Evolutionary conservation across 2,329 filamentous ascomycete genomes (phyloP), one percentile per base, ranked within the genome.

Genomic region (Colletotrichum limetticola): DNA sequence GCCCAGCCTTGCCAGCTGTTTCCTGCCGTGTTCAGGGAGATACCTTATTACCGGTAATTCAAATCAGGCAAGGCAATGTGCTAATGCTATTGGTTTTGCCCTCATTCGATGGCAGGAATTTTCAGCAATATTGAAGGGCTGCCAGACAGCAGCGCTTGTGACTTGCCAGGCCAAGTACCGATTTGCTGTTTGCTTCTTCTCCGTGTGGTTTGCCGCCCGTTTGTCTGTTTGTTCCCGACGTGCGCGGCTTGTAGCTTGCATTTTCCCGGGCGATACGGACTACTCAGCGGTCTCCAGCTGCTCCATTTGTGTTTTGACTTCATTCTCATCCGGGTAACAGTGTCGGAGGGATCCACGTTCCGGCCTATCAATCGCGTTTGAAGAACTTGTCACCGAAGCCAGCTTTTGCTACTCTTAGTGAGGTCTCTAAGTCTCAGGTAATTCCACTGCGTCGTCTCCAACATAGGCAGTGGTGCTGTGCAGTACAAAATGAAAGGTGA

Each of bases 401-500:
- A 55, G 30, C 32, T 53, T 55, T 16, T 58, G 52, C 57, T 61
- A 37, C n/a, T 26, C 46, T 37, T 22, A 56, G 52, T 57, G 4
- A 8, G 32, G 32, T 35, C 32, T 52, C 32, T 46, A 11, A 28
- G 46, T 65, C 14, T 19, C 14, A 26, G 24, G 16, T 46, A 24
- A 56, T 16, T 30, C 67, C 37, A 5, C 24, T 49, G 42, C 19
- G 7, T 22, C 7, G 19, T 9, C 42, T 49, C 42, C 19, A 8
- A 49, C 19, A 22, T 49, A 32, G 12, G 6, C 56, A 32, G 16
- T 57, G 22, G 30, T 11, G 8, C 4, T 30, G 9, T 49, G 42
- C 72, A 42, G 9, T 49, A 35, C 72, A 77, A 67, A 74, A 81
- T 81, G 80, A 85, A 85, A 81, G 84, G 83, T 83, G 70, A 68